Percentiles rank a stretch among this genome's conserved stretches.
These are phyloP conservation scores for Carex kokanica DNA, from an alignment of 176 grass and related monocot genomes.

Conservation along the genomic window DNA sequence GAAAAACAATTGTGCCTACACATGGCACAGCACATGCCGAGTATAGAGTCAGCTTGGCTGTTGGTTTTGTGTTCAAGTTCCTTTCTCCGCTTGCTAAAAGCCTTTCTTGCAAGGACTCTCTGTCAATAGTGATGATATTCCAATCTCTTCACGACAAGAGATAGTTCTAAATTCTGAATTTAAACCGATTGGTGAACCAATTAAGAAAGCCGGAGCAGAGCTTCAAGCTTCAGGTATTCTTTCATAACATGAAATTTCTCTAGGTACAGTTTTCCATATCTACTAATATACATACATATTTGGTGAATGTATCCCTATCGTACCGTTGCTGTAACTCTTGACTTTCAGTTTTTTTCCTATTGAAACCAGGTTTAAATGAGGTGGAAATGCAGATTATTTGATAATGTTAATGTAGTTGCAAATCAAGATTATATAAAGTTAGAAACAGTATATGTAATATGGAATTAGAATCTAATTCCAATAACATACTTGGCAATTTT, in stretches of 20 bases:
- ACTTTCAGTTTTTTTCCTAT: neutral
- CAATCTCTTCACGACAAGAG: conserved; percentile 38
- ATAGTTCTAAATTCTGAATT: conserved; percentile 29
- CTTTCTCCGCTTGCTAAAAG: conserved; percentile 36
- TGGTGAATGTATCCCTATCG: no score
- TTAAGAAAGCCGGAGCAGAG: conserved; percentile 61
- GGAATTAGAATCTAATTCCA: neutral
- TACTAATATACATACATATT: no score
- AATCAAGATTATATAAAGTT: neutral
- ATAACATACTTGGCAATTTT: neutral
- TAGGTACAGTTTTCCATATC: neutral
- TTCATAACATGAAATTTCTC: neutral
- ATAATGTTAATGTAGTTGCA: neutral
- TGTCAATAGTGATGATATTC: neutral
- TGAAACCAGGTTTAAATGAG: neutral
- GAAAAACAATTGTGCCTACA: conserved; percentile 48
- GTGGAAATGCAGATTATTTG: neutral
- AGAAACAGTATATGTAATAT: neutral
- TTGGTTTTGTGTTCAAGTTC: conserved; percentile 70
- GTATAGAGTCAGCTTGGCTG: conserved; percentile 65
- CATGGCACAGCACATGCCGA: conserved; percentile 52
- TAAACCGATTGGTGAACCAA: conserved; percentile 58
- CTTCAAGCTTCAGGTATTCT: conserved; percentile 75
- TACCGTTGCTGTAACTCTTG: no score
- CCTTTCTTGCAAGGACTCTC: neutral